Conservation (phyloP, 129 eudicot genomes). For the Saussurea involucrata region DNA sequence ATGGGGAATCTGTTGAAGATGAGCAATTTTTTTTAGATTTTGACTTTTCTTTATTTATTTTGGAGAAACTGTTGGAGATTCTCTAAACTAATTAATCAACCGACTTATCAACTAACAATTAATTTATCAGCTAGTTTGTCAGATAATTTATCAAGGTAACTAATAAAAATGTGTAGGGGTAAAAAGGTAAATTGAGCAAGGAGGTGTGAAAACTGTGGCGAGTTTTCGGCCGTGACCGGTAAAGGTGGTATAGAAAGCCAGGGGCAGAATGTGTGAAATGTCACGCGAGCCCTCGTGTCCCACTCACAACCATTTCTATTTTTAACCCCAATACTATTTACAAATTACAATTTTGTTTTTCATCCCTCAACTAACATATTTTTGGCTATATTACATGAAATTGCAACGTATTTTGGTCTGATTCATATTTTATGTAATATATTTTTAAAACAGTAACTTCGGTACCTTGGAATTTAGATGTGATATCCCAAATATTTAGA, state of each 20-base stretch:
- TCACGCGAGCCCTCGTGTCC: background rate
- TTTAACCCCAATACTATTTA: background rate
- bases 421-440: background rate
- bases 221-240: conserved; percentile 16
- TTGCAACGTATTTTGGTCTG: background rate
- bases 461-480: background rate
- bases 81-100: no score
- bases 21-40: no score
- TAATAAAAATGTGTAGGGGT: background rate
- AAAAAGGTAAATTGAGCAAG: background rate
- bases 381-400: background rate
- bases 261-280: background rate
- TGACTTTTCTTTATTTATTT: no score
- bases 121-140: background rate
- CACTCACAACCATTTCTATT: background rate
- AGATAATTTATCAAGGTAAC: background rate
- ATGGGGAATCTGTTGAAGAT: no score
- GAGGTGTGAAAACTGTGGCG: conserved; percentile 10
- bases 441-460: background rate
- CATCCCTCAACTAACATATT: background rate
- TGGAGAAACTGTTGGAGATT: no score
- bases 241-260: background rate
- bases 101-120: no score
- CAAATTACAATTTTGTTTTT: background rate
- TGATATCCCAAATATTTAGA: background rate